Conservation (phyloP, 2,329 filamentous ascomycete genomes). For the Didymella pinodella region DNA sequence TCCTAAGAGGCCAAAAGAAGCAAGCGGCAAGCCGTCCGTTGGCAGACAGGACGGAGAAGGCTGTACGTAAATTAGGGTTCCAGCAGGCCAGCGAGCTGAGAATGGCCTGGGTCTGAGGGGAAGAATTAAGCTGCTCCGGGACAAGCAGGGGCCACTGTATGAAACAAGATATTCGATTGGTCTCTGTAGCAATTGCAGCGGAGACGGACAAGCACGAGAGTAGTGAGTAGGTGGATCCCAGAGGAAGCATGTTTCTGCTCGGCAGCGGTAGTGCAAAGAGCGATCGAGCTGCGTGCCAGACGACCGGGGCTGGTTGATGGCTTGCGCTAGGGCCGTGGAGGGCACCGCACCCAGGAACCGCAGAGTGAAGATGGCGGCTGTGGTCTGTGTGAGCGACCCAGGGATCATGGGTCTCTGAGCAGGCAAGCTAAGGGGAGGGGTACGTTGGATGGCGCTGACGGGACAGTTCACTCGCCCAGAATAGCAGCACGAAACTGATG, state of each 20-base stretch:
- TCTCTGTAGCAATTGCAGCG: conserved; percentile 36
- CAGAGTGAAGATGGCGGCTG: conserved; percentile 40
- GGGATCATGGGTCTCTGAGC: conserved; percentile 31
- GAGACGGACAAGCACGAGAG: conserved; percentile 34
- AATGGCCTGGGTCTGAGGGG: conserved; percentile 38
- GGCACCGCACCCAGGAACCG: conserved; percentile 35
- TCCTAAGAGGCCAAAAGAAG: conserved; percentile 35
- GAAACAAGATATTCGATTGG: conserved; percentile 40
- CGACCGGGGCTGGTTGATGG: conserved; percentile 33
- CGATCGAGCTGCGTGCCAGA: conserved; percentile 35
- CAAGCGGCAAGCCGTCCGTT: conserved; percentile 34
- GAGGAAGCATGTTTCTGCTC: conserved; percentile 44
- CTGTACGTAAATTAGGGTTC: conserved; percentile 39
- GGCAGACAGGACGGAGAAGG: conserved; percentile 36
- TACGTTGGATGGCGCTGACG: conserved; percentile 30
- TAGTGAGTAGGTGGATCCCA: conserved; percentile 33
- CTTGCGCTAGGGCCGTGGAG: conserved; percentile 42
- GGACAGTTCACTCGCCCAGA: conserved; percentile 29
- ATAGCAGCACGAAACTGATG: conserved; percentile 26
- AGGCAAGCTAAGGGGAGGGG: conserved; percentile 33
- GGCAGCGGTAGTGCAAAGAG: conserved; percentile 39
- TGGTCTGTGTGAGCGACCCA: conserved; percentile 39
- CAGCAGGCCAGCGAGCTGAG: conserved; percentile 27
- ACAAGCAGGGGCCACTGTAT: conserved; percentile 31
- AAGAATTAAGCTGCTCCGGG: conserved; percentile 30